Evolutionary conservation across 1,284 basidiomycete species (phyloP).

Genomic region (Sphagnurus paluster): DNA sequence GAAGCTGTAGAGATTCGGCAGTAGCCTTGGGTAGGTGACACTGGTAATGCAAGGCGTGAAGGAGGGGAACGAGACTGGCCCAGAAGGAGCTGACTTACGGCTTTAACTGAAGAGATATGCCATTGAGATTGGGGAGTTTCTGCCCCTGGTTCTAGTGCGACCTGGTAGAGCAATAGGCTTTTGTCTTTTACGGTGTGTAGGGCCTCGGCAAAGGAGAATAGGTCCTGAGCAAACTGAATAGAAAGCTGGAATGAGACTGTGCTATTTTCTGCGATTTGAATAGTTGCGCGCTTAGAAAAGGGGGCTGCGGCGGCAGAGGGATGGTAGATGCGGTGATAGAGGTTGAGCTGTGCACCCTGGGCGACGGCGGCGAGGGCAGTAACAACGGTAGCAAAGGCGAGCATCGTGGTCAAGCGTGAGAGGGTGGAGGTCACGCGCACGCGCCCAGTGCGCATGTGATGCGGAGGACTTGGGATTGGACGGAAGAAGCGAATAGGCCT

Average conservation of each 20-base stretch:
- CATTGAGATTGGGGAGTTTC: conserved; percentile 47
- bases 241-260: conserved; percentile 36
- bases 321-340: conserved; percentile 40
- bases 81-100: conserved; percentile 46
- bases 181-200: conserved; percentile 32
- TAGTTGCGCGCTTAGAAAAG: conserved; percentile 35
- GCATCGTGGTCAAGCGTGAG: conserved; percentile 4
- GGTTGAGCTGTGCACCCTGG: conserved; percentile 21
- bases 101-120: conserved; percentile 71
- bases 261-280: conserved; percentile 21
- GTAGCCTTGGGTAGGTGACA: conserved; percentile 59
- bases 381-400: conserved; percentile 21
- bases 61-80: conserved; percentile 22
- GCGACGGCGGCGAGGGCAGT: conserved; percentile 21
- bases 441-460: conserved; percentile 7
- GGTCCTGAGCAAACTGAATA: conserved; percentile 42
- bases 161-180: conserved; percentile 63
- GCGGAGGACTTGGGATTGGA: conserved; percentile 6
- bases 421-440: conserved; percentile 4
- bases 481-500: conserved; percentile 5
- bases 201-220: conserved; percentile 40
- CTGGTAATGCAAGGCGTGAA: conserved; percentile 27
- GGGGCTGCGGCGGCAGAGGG: conserved; percentile 27
- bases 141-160: conserved; percentile 65
- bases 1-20: conserved; percentile 60